Percentiles rank a stretch among this genome's conserved stretches.
Conservation (phyloP, 371 early-diverging fungal species). For the Enterospora canceri region DNA sequence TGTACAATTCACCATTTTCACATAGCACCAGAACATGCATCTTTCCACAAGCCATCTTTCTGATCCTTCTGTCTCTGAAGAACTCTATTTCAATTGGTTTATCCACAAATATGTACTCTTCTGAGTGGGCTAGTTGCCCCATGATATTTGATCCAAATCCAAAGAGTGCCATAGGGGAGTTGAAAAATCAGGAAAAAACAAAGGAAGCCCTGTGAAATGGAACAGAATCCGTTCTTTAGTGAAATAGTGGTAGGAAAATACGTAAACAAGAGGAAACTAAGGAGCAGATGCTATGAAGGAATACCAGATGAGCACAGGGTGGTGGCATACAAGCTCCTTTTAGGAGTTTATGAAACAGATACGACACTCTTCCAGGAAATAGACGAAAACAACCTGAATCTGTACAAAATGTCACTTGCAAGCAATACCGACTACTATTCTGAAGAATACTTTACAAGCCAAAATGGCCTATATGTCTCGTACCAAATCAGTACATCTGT, state of each 20-base stretch:
- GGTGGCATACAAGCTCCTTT: conserved; percentile 23
- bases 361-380: neutral
- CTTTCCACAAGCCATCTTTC: conserved; percentile 60
- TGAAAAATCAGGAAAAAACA: neutral
- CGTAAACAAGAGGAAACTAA: neutral
- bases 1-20: conserved; percentile 60
- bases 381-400: neutral
- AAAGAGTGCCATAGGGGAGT: conserved; percentile 60
- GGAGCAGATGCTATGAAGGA: conserved; percentile 25
- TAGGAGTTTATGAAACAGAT: conserved; percentile 5
- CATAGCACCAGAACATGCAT: conserved; percentile 60
- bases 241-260: neutral
- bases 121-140: conserved; percentile 81
- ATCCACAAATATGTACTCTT: conserved; percentile 51
- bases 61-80: conserved; percentile 60
- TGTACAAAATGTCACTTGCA: neutral
- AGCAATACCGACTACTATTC: neutral
- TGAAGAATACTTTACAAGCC: neutral
- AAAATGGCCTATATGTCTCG: neutral
- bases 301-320: conserved; percentile 5
- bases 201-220: neutral
- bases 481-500: conserved; percentile 4
- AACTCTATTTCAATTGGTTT: conserved; percentile 62
- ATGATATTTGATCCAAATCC: conserved; percentile 82
- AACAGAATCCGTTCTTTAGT: neutral